phyloP scores from a whole-genome alignment of 1,284 basidiomycete genomes.

The Moniliella sp. region DNA sequence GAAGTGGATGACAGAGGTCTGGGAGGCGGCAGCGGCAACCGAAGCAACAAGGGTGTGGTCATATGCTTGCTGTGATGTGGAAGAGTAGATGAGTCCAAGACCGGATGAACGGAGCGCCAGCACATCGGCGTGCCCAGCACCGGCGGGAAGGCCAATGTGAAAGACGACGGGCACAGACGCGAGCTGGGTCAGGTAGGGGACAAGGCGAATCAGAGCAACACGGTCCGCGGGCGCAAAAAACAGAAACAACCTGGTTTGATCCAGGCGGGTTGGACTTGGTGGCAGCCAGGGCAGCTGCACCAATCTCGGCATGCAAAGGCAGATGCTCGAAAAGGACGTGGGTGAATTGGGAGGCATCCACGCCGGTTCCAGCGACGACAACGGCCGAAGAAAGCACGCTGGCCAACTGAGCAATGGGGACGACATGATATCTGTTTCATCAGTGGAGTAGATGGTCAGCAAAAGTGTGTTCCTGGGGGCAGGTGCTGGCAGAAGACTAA shows the following conservation, averaged over 20 bases:
- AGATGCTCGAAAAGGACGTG: no score
- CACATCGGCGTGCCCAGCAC: conserved; percentile 43
- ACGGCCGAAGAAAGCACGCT: no score
- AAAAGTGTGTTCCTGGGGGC: no score
- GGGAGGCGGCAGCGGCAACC: conserved; percentile 44
- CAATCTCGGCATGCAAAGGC: no score
- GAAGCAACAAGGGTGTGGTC: conserved; percentile 53
- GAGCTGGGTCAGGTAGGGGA: conserved; percentile 22
- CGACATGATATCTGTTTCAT: no score
- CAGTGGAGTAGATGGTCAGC: no score
- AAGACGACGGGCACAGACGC: conserved; percentile 16
- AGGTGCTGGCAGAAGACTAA: no score
- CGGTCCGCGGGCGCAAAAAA: conserved; percentile 13
- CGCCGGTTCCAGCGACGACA: no score
- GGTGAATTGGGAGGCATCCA: no score
- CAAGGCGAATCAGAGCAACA: conserved; percentile 16
- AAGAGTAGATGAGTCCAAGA: conserved; percentile 46
- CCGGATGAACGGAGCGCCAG: conserved; percentile 44
- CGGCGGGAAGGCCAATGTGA: conserved; percentile 18
- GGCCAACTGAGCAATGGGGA: no score
- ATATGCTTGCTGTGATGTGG: conserved; percentile 47
- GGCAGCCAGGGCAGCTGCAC: no score
- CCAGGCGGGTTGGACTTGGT: no score
- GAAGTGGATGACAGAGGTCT: conserved; percentile 54
- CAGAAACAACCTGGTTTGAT: conserved; percentile 14